Conservation (phyloP, 306 rosid genomes). For the Ormosia emarginata region DNA sequence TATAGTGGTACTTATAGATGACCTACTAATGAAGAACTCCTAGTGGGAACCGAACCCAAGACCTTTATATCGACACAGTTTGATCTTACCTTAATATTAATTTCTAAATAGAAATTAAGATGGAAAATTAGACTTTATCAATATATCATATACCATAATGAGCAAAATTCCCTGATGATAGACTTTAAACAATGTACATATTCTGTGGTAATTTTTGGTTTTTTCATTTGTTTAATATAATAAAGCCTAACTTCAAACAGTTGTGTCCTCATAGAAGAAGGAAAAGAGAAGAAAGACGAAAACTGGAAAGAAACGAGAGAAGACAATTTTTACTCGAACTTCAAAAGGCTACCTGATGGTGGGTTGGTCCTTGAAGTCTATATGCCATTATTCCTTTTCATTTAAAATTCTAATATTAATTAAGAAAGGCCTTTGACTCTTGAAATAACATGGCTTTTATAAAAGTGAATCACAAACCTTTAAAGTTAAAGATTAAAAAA, state of each 20-base stretch:
- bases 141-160: background rate
- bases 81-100: background rate
- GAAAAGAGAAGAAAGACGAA: conserved; percentile 40
- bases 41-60: background rate
- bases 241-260: conserved; percentile 36
- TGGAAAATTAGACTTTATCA: background rate
- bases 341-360: conserved; percentile 43
- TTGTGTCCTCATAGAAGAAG: conserved; percentile 42
- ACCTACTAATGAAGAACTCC: background rate
- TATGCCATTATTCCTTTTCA: conserved; percentile 25
- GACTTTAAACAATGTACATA: conserved; percentile 17
- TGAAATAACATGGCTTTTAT: background rate
- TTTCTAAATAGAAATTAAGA: background rate
- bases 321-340: conserved; percentile 32
- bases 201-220: conserved; percentile 12
- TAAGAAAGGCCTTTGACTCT: background rate
- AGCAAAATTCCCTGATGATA: background rate
- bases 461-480: background rate
- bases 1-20: background rate
- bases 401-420: conserved; percentile 28
- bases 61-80: background rate
- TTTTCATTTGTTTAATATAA: conserved; percentile 20
- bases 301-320: conserved; percentile 40
- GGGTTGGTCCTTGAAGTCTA: conserved; percentile 49
- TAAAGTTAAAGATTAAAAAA: background rate